A percentile compares a stretch with the other conserved stretches of the same genome.
These are phyloP conservation scores for Diplocarpon mali DNA, from an alignment of 2,329 filamentous ascomycete genomes.

Conservation along the genomic window DNA sequence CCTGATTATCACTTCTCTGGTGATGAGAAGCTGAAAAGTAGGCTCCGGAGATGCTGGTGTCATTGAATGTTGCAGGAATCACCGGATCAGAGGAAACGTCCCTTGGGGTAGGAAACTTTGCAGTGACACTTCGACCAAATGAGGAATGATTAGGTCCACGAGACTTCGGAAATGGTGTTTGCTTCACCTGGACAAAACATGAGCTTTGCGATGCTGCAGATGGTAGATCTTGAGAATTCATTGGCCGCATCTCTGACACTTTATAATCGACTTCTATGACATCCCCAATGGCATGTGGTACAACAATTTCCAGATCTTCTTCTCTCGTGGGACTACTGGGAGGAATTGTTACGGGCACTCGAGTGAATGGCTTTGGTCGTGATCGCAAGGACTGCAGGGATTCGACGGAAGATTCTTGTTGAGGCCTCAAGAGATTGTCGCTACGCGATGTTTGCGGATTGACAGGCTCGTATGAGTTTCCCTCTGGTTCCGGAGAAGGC, in stretches of 20 bases:
- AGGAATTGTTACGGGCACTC: neutral
- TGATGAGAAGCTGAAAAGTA: neutral
- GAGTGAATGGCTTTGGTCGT: neutral
- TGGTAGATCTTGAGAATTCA: slow-evolving; percentile 9
- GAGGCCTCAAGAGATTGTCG: neutral
- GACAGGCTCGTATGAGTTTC: neutral
- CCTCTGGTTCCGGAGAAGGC: neutral
- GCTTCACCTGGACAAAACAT: slow-evolving; percentile 19
- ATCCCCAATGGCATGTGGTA: slow-evolving; percentile 20
- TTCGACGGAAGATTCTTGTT: neutral
- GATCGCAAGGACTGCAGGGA: neutral
- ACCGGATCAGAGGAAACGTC: slow-evolving; percentile 12
- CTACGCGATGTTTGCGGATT: neutral
- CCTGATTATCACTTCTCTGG: neutral
- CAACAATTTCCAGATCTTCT: slow-evolving; percentile 19
- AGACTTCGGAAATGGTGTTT: slow-evolving; percentile 13
- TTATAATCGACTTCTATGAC: slow-evolving; percentile 7
- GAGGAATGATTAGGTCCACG: neutral
- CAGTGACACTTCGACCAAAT: neutral
- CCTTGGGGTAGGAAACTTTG: neutral
- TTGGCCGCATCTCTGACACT: neutral
- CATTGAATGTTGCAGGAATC: slow-evolving; percentile 16
- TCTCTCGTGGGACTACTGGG: slow-evolving; percentile 12
- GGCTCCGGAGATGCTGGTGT: neutral
- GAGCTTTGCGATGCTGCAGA: slow-evolving; percentile 10